Percentiles rank a stretch among this genome's conserved stretches.
These are phyloP conservation scores for Daldinia sp. DNA, from an alignment of 2,329 filamentous ascomycete species.

Conservation along the genomic window DNA sequence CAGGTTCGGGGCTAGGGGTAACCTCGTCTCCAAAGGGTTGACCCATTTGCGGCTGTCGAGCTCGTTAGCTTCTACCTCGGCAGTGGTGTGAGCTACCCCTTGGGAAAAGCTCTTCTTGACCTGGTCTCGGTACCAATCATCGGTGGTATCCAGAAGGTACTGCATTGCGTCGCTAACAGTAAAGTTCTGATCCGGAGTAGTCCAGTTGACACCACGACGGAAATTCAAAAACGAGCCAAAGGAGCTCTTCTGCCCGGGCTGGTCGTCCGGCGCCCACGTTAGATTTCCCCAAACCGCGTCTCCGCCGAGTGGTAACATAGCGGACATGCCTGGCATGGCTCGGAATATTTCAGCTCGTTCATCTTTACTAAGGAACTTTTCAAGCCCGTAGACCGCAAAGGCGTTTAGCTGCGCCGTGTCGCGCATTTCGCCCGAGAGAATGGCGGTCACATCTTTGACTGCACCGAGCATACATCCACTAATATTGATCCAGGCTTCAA, in stretches of 20 bases:
- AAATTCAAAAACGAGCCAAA: conserved; percentile 90
- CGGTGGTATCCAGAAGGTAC: conserved; percentile 80
- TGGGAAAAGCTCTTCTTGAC: conserved; percentile 82
- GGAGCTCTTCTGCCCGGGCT: conserved; percentile 73
- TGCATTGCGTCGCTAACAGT: conserved; percentile 80
- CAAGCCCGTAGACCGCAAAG: conserved; percentile 94
- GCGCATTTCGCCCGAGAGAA: conserved; percentile 96
- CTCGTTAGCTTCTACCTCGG: conserved; percentile 84
- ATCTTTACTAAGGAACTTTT: conserved; percentile 90
- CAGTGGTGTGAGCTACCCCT: conserved; percentile 80
- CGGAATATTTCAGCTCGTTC: conserved; percentile 94
- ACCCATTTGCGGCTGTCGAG: conserved; percentile 85
- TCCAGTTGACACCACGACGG: conserved; percentile 68
- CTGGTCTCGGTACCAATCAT: conserved; percentile 84
- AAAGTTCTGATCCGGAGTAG: conserved; percentile 75
- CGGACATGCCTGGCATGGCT: conserved; percentile 95
- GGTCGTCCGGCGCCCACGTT: conserved; percentile 88
- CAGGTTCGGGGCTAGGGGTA: conserved; percentile 85
- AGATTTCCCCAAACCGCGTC: conserved; percentile 93
- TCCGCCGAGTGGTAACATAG: conserved; percentile 95
- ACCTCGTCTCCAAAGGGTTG: conserved; percentile 88
- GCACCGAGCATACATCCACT: conserved; percentile 98
- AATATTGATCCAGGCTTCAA: conserved; percentile 98
- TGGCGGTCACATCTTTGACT: conserved; percentile 86
- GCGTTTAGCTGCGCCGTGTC: conserved; percentile 96